Base-by-base conservation (phyloP, 352 stramenopile species). In the Ochromonadaceae sp. region DNA sequence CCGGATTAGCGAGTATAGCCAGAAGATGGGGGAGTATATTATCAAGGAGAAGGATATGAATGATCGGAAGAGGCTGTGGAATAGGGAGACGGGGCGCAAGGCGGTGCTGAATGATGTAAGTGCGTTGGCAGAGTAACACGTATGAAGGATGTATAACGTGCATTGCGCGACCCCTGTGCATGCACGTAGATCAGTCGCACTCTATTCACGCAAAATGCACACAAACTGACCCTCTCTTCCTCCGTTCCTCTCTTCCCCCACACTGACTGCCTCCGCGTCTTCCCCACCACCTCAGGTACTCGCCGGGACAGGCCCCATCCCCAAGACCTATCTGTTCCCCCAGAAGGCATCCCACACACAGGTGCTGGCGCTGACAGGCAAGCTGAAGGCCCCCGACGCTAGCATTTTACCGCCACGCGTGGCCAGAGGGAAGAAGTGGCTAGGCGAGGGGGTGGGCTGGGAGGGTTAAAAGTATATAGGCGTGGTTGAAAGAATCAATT, bases 101-200 rank as follows among this genome's bases (percentile, higher is more conserved):
- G 57, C 57, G 4, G 41, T 65, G 31, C 42, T 65, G 10, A 65
- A 65, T 28, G 2, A 65, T 17, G 57, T 65, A 4, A n/a, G 9
- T 9, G 9, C n/a, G 14, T 53, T 9, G 9, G 15, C 15, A 53
- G 15, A 34, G 44, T 53, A 53, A n/a, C 9, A 28, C 9, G 9
- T 10, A 53, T n/a, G 22, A 15, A 15, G 15, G n/a, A 9, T 53
- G 14, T 53, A n/a, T 44, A 15, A 15, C n/a, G 15, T 20, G n/a
- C 15, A 15, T 44, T 44, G n/a, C 14, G 49, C 28, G 22, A 47
- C 22, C n/a, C n/a, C n/a, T n/a, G n/a, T n/a, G n/a, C n/a, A n/a
- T n/a, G n/a, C n/a, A n/a, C 43, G 14, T 15, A 44, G 20, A 59
- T 25, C 14, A 44, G 12, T 43, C 5, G 5, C 14, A 38, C 5